Evolutionary conservation across 148 eudicot genomes (phyloP).

Genomic region (Camellia lanceoleosa): DNA sequence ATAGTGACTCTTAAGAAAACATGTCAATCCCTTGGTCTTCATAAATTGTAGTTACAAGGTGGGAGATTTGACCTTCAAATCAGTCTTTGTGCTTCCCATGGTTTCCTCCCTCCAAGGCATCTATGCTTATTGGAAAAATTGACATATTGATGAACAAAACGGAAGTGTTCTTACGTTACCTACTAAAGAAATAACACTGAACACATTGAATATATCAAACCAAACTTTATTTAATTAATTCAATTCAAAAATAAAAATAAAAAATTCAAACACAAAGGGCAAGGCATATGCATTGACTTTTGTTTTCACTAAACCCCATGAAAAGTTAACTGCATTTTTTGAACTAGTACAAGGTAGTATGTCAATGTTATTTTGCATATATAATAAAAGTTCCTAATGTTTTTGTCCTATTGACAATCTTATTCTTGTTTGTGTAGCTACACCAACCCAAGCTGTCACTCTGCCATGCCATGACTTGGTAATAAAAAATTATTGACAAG

Average conservation of each 20-base stretch:
- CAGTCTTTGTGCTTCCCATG: slow-evolving; percentile 2
- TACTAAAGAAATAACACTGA: not conserved
- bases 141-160: not conserved
- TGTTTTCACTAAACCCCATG: not conserved
- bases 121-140: not conserved
- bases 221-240: not conserved
- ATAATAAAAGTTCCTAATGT: not conserved
- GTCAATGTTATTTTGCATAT: not conserved
- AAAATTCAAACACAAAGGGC: not conserved
- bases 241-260: too few species aligned
- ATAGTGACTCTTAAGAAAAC: too few species aligned
- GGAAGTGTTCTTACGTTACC: slow-evolving; percentile 11
- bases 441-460: slow-evolving; percentile 13
- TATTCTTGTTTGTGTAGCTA: not conserved
- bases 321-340: not conserved
- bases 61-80: slow-evolving; percentile 3
- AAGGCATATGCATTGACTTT: slow-evolving; percentile 10
- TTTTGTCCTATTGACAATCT: slow-evolving; percentile 2
- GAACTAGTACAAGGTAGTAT: not conserved
- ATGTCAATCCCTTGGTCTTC: not conserved
- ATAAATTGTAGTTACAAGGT: not conserved
- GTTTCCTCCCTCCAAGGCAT: not conserved
- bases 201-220: not conserved
- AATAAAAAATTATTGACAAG: not conserved
- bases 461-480: not conserved